Evolutionary conservation across 2,329 filamentous ascomycete genomes (phyloP), one percentile per base, ranked within the genome.

Genomic region (Ceratocystis smalleyi): DNA sequence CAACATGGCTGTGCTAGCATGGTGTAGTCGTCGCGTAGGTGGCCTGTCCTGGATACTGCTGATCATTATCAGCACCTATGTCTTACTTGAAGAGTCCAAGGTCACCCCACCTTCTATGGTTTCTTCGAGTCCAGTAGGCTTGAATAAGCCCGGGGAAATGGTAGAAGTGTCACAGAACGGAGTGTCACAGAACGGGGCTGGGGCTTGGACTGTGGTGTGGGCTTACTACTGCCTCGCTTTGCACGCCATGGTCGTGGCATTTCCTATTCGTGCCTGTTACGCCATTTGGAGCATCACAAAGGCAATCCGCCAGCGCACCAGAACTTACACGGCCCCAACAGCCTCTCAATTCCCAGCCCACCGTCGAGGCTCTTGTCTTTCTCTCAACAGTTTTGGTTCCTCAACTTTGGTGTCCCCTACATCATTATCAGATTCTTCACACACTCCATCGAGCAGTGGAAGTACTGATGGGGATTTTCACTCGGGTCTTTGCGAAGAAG

Each of bases 211-310:
- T 15, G 71, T 77, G 60, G 40, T 82, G 35, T 86, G 85, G 69
- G 78, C 83, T 61, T 83, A 82, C 70, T 89, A 88, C 73, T 83
- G 81, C 62, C 75, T 88, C 19, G 71, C 86, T 43, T 80, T 88
- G 64, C 86, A 89, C 71, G 65, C 83, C 63, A 75, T 87, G 63
- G 83, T 86, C 69, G 81, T 82, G 68, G 72, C 79, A 40, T 88
- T 88, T 69, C 83, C 84, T 24, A 70, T 85, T 5, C 80, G 84
- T 66, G 81, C 83, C 27, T 83, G 79, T 73, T 86, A 78, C 76
- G 79, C 83, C 17, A 77, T 85, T 61, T 80, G 79, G 76, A 79
- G 79, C 69, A 76, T 86, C 63, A 83, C 81, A 17, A 73, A 73
- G 30, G 76, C 74, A 67, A 72, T 85, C 61, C 76, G 75, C 67